A percentile compares a stretch with the other conserved stretches of the same genome.
These are phyloP conservation scores for Heterobasidion irregulare DNA, from an alignment of 1,284 basidiomycete species.

Conservation along the genomic window DNA sequence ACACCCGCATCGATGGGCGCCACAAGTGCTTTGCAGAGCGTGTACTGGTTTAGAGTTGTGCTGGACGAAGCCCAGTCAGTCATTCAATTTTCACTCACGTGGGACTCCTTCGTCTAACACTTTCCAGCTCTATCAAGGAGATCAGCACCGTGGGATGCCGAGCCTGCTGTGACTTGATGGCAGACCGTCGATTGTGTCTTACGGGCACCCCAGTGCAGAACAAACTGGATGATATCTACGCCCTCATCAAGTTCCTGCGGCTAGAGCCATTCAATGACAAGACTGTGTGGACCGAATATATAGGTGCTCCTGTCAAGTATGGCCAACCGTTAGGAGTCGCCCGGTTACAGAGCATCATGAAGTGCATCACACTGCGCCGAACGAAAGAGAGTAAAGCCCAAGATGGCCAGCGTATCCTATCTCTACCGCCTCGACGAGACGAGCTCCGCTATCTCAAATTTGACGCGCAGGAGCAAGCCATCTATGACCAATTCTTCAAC, in stretches of 20 bases:
- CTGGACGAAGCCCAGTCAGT: slow-evolving; percentile 97
- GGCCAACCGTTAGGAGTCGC: slow-evolving; percentile 88
- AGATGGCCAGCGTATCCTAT: slow-evolving; percentile 80
- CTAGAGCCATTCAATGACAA: slow-evolving; percentile 92
- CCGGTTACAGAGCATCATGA: slow-evolving; percentile 96
- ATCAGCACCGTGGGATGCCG: slow-evolving; percentile 88
- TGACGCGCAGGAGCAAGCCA: slow-evolving; percentile 71
- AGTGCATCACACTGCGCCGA: slow-evolving; percentile 89
- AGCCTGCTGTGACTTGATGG: slow-evolving; percentile 91
- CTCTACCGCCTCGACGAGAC: slow-evolving; percentile 83
- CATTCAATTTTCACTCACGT: not conserved
- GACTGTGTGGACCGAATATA: slow-evolving; percentile 86
- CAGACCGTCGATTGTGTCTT: slow-evolving; percentile 87
- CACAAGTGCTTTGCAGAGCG: slow-evolving; percentile 85
- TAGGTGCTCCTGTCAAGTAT: slow-evolving; percentile 86
- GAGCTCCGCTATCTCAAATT: slow-evolving; percentile 84
- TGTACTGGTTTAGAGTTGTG: slow-evolving; percentile 97
- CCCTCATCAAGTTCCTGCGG: slow-evolving; percentile 93
- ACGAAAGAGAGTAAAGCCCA: slow-evolving; percentile 86
- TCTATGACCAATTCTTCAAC: slow-evolving; percentile 85
- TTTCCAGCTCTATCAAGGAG: slow-evolving; percentile 88
- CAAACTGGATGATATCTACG: slow-evolving; percentile 96
- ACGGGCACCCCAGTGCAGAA: slow-evolving; percentile 99
- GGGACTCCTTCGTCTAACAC: slow-evolving; percentile 4
- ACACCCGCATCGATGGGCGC: slow-evolving; percentile 36